A percentile compares a stretch with the other conserved stretches of the same genome.
Conservation (phyloP, 768 basidiomycete genomes). For the Kockovaella imperatae region DNA sequence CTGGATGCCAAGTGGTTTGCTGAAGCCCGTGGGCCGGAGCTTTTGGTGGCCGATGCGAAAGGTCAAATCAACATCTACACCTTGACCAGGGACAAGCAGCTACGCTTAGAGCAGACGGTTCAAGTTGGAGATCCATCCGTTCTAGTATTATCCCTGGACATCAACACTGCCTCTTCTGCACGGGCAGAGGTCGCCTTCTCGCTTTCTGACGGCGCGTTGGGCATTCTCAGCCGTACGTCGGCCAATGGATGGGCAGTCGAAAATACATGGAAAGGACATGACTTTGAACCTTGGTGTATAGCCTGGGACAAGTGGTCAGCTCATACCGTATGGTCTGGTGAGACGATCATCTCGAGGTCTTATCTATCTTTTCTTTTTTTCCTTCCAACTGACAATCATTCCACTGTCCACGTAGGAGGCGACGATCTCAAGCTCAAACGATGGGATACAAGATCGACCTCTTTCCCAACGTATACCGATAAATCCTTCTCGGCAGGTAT, state of each 20-base stretch:
- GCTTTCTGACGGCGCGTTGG: constrained; percentile 67
- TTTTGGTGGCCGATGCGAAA: constrained; percentile 79
- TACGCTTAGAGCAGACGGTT: not conserved
- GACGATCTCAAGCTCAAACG: constrained; percentile 83
- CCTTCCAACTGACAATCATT: not conserved
- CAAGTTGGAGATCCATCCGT: not conserved
- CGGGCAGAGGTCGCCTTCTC: constrained; percentile 58
- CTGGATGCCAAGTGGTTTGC: constrained; percentile 88
- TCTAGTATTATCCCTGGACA: not conserved
- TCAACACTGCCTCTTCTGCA: constrained; percentile 2
- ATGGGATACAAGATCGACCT: constrained; percentile 76
- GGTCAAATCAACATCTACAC: constrained; percentile 63
- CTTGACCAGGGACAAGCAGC: constrained; percentile 46
- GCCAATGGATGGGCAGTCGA: constrained; percentile 49
- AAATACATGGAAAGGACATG: constrained; percentile 72
- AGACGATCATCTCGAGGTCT: constrained; percentile 5
- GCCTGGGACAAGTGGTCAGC: constrained; percentile 83
- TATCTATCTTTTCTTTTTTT: not conserved
- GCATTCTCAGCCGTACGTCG: constrained; percentile 50
- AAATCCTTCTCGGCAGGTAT: constrained; percentile 87
- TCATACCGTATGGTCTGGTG: constrained; percentile 76
- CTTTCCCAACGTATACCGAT: constrained; percentile 61
- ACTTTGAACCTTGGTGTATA: constrained; percentile 88
- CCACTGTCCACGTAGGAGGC: constrained; percentile 56
- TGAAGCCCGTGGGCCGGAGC: constrained; percentile 34